Evolutionary conservation across 2,329 filamentous ascomycete genomes (phyloP), one percentile per base, ranked within the genome.

Genomic region (Botrytis hyacinthi): DNA sequence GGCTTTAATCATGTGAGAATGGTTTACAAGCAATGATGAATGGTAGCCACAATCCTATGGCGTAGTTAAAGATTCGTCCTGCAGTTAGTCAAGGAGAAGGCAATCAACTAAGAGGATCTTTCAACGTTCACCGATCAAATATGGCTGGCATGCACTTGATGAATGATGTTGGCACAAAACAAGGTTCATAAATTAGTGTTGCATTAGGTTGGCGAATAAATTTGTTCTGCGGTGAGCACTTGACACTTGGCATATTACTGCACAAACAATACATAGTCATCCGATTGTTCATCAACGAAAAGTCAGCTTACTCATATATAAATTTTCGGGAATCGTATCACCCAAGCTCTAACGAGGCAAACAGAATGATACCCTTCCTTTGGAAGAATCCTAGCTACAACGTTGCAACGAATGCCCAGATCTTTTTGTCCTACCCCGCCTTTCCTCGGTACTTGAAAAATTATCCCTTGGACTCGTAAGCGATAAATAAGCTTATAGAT

Each of bases 281-380:
- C 12, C 26, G 29, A 40, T 29, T 29, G n/a, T 29, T 54, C n/a
- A 54, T 54, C 51, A 54, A 32, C 51, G 2, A 29, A 57, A 65
- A 65, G 20, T 67, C 65, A 67, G 65, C 65, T 67, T 69, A 69
- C 48, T 68, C 35, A 54, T 42, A 68, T 16, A 3, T 42, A 29
- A 20, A 40, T 54, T 5, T 9, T 35, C 32, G 46, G 14, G 16
- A 29, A 40, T 40, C 32, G 16, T 44, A 1, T 26, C 32, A 10
- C 18, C 4, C 18, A 26, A 14, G 9, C 29, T 63, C 1, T 35
- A 18, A 14, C 1, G 9, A 32, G 20, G 42, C 29, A 14, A 14
- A 22, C 6, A 46, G 12, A 18, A 32, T 65, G 40, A 22, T 3
- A 42, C n/a, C 20, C 10, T 42, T 42, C 9, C 14, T 20, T 12